Conservation (phyloP, 768 basidiomycete species). For the Suillus subalutaceus region DNA sequence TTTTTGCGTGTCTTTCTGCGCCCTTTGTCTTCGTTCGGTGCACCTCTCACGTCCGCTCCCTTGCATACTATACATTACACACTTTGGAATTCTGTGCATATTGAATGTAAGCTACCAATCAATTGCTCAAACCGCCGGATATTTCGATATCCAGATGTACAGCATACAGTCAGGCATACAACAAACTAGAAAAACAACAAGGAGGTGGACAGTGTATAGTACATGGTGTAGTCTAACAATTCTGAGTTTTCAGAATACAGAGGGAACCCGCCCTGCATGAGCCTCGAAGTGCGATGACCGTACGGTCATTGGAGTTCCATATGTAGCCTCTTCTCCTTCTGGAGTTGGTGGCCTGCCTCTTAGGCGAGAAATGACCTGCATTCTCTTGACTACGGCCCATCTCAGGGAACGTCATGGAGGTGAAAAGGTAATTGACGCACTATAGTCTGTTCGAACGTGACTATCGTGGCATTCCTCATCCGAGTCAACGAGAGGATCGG, state of each 20-base stretch:
- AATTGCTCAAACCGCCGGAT: slow-evolving; percentile 3
- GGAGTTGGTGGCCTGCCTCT: slow-evolving; percentile 63
- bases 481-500: slow-evolving; percentile 76
- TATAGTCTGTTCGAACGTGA: slow-evolving; percentile 64
- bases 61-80: slow-evolving; percentile 27
- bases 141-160: slow-evolving; percentile 5
- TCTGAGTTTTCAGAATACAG: slow-evolving; percentile 5
- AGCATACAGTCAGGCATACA: slow-evolving; percentile 11
- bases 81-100: slow-evolving; percentile 25
- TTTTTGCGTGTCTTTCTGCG: slow-evolving; percentile 17
- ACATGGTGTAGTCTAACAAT: background rate
- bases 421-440: slow-evolving; percentile 38
- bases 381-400: slow-evolving; percentile 51
- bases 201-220: background rate
- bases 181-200: slow-evolving; percentile 3
- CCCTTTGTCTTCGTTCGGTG: slow-evolving; percentile 12
- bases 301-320: slow-evolving; percentile 1
- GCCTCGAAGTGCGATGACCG: slow-evolving; percentile 5
- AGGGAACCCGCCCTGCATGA: slow-evolving; percentile 4
- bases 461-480: slow-evolving; percentile 73
- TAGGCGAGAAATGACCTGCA: slow-evolving; percentile 61
- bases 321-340: slow-evolving; percentile 37
- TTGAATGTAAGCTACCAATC: slow-evolving; percentile 19
- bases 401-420: slow-evolving; percentile 13
- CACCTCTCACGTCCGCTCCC: slow-evolving; percentile 19